Evolutionary conservation across 23 red algal genomes (phyloP).

Genomic region (Chondrus crispus): DNA sequence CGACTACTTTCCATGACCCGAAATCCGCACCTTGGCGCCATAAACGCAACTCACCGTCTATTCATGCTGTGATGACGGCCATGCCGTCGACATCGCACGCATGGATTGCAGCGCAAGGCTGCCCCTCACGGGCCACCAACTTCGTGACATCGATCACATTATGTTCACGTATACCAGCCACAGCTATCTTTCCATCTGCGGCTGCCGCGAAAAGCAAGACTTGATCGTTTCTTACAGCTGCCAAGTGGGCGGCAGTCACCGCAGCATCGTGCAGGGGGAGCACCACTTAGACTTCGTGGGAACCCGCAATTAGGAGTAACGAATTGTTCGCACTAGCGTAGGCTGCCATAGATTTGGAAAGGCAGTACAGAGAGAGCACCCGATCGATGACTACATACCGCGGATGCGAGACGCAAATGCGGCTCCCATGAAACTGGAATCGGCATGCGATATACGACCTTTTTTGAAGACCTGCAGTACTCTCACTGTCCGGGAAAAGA

Average conservation of each 20-base stretch:
- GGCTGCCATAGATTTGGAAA: neutral
- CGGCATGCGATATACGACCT: too few species aligned
- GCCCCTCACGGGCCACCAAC: neutral
- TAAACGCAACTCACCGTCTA: neutral
- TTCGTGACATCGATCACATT: neutral
- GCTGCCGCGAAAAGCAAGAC: constrained; percentile 16
- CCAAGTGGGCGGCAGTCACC: constrained; percentile 9
- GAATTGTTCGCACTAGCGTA: constrained; percentile 39
- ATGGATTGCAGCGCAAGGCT: constrained; percentile 22
- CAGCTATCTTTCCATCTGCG: constrained; percentile 8
- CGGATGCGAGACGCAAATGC: constrained; percentile 33
- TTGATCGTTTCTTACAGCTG: neutral
- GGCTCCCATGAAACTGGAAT: too few species aligned
- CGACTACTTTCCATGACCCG: neutral
- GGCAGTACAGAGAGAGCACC: neutral
- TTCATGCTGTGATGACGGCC: neutral
- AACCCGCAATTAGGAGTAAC: neutral
- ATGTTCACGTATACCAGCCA: too few species aligned
- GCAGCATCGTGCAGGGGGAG: constrained; percentile 13
- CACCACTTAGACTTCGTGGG: neutral
- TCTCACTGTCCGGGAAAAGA: too few species aligned
- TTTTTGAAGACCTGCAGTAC: too few species aligned
- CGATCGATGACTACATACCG: constrained; percentile 8
- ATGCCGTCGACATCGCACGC: neutral
- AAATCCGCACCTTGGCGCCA: neutral